Evolutionary conservation across 371 early-diverging fungal species (phyloP), one percentile per base, ranked within the genome.

Genomic region (Smittium mucronatum): DNA sequence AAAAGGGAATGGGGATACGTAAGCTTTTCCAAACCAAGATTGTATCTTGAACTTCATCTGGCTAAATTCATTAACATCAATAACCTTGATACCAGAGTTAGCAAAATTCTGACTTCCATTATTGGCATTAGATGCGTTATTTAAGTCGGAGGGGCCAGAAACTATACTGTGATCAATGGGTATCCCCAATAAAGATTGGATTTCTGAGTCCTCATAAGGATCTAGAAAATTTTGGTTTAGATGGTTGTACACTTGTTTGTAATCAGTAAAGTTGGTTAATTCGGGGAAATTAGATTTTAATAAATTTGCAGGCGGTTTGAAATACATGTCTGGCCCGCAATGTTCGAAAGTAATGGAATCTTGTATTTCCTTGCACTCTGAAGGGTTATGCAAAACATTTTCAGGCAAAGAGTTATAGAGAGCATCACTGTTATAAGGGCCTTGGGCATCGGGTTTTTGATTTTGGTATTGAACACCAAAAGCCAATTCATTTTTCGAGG

Each of bases 261-360:
- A 26, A 21, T 33, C 57, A 33, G 25, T 32, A 59, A 61, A 61
- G 16, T 33, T 61, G n/a, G 33, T 11, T 5, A 33, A 26, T 11
- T 33, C 47, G 0, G 69, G 70, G 26, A 68, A 77, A 34, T 65
- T 31, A 33, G 2, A 36, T 25, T 26, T 75, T 25, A 72, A 70
- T 2, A 73, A 65, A 64, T 78, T 72, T 11, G 75, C 71, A 70
- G 77, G 78, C 26, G 86, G 86, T 21, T 80, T 76, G 65, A 82
- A 86, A 70, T 84, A 86, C 83, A 86, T 84, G 66, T 86, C 86
- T 11, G 86, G 85, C 0, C 86, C 86, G 16, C 81, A 80, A 64
- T 76, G 80, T 63, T 73, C 69, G 0, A 75, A 71, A 16, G 77
- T 58, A 25, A 86, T 83, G 5, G 63, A 57, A 67, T 70, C 65